Evolutionary conservation across 305 asterid genomes (phyloP).

Genomic region (Withania somnifera): DNA sequence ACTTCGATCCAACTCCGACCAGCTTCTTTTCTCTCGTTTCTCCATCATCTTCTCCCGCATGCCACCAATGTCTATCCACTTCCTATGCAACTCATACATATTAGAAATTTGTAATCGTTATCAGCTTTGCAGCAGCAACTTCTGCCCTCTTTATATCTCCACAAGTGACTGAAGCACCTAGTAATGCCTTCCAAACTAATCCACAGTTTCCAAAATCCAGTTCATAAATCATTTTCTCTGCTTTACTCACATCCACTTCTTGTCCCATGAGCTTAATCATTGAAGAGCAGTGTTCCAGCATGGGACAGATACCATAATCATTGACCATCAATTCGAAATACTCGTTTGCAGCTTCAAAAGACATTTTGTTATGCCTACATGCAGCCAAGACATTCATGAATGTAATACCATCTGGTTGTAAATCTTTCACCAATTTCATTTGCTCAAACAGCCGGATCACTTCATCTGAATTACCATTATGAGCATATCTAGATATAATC

Average conservation of each 20-base stretch:
- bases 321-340: constrained; percentile 44
- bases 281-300: constrained; percentile 51
- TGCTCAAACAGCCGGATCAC: constrained; percentile 43
- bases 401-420: constrained; percentile 57
- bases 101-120: constrained; percentile 51
- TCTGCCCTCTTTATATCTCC: constrained; percentile 42
- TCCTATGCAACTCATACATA: constrained; percentile 33
- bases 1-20: constrained; percentile 62
- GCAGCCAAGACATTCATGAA: constrained; percentile 60
- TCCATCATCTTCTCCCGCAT: constrained; percentile 49
- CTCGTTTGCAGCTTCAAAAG: constrained; percentile 23
- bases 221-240: constrained; percentile 37
- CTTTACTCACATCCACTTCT: constrained; percentile 40
- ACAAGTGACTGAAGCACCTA: constrained; percentile 45
- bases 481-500: constrained; percentile 61
- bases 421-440: constrained; percentile 19
- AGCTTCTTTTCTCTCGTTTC: constrained; percentile 39
- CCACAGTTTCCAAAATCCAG: constrained; percentile 34
- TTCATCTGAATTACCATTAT: constrained; percentile 33
- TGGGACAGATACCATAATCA: constrained; percentile 41
- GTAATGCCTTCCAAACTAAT: constrained; percentile 61
- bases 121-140: constrained; percentile 44
- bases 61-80: constrained; percentile 44
- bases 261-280: constrained; percentile 61
- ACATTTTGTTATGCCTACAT: constrained; percentile 43